phyloP scores from a whole-genome alignment of 2,329 filamentous ascomycete genomes.

The Lachnellula willkommii region DNA sequence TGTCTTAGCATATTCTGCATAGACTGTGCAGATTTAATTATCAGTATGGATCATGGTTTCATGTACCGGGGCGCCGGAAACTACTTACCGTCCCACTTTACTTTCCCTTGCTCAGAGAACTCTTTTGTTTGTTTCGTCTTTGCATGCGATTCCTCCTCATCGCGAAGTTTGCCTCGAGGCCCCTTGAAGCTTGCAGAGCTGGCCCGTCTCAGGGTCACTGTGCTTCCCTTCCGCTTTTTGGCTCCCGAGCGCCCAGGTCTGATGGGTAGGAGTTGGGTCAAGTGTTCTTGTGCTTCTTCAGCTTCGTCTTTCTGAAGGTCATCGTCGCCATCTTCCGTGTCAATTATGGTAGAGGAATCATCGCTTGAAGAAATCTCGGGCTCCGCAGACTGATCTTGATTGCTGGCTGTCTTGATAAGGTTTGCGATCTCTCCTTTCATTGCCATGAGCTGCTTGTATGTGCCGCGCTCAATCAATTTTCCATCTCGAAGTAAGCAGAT shows the following conservation, averaged over 20 bases:
- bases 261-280: conserved; percentile 74
- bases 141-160: conserved; percentile 68
- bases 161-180: conserved; percentile 73
- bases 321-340: conserved; percentile 42
- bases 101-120: conserved; percentile 87
- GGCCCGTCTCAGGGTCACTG: conserved; percentile 77
- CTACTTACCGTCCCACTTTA: conserved; percentile 71
- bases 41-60: conserved; percentile 16
- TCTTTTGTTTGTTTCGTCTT: conserved; percentile 87
- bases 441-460: conserved; percentile 83
- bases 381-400: conserved; percentile 42
- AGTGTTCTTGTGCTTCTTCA: conserved; percentile 71
- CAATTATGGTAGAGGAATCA: conserved; percentile 54
- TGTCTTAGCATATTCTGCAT: conserved; percentile 88
- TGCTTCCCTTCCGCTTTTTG: conserved; percentile 63
- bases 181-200: conserved; percentile 88
- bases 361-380: conserved; percentile 43
- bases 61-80: conserved; percentile 1
- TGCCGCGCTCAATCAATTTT: conserved; percentile 78
- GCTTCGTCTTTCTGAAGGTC: conserved; percentile 52
- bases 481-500: conserved; percentile 82
- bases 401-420: conserved; percentile 70
- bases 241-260: conserved; percentile 45
- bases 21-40: conserved; percentile 48
- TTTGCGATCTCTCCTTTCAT: conserved; percentile 89